Percentiles rank a stretch among this genome's conserved stretches.
Conservation (phyloP, 345 rosid genomes). For the Moringa oleifera region DNA sequence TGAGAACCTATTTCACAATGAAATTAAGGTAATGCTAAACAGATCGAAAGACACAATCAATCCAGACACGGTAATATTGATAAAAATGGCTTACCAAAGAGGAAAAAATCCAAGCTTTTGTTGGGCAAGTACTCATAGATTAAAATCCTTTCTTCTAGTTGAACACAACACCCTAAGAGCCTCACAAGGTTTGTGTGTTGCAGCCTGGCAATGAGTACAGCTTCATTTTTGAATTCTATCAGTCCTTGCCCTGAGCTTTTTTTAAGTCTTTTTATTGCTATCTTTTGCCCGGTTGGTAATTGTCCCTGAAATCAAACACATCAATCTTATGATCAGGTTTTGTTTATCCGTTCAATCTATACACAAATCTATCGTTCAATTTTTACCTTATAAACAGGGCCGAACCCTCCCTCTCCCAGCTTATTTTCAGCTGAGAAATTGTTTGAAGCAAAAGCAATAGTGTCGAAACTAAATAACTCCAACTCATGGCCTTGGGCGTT, state of each 20-base stretch:
- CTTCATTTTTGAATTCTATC: constrained; percentile 26
- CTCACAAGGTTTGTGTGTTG: constrained; percentile 23
- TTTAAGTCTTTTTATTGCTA: constrained; percentile 23
- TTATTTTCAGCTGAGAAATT: too few relatives aligned
- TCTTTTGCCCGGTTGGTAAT: constrained; percentile 14
- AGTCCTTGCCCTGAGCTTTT: constrained; percentile 27
- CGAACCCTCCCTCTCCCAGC: too few relatives aligned
- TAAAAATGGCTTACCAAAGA: constrained; percentile 23
- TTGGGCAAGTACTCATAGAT: constrained; percentile 29
- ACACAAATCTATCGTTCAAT: too few relatives aligned
- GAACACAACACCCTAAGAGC: constrained; percentile 21
- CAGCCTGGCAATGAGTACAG: constrained; percentile 24
- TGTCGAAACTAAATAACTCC: too few relatives aligned
- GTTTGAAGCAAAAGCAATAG: too few relatives aligned
- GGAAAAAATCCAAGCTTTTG: constrained; percentile 26
- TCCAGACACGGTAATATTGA: too few relatives aligned
- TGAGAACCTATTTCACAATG: too few relatives aligned
- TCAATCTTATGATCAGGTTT: too few relatives aligned
- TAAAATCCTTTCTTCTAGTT: constrained; percentile 19
- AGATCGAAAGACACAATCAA: too few relatives aligned
- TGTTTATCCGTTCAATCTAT: too few relatives aligned
- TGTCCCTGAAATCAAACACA: constrained; percentile 14
- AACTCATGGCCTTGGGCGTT: too few relatives aligned
- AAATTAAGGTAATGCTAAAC: too few relatives aligned
- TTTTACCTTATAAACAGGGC: constrained; percentile 37